phyloP scores from a whole-genome alignment of 495 filamentous ascomycete species.

The Hypomontagnella monticulosa region DNA sequence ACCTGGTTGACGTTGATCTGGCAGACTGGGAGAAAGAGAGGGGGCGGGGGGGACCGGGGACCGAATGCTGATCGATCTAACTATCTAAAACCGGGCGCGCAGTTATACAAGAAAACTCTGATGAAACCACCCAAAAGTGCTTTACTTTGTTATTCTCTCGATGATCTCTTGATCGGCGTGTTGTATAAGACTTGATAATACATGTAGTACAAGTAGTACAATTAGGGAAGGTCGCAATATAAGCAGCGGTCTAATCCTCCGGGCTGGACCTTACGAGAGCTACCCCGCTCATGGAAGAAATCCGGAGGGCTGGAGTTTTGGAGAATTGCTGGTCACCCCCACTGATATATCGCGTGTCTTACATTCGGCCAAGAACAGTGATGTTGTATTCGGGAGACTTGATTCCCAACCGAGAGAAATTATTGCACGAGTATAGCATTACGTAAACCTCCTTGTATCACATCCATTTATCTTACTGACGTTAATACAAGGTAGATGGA shows the following conservation, averaged over 20 bases:
- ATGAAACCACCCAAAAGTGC: neutral
- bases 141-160: neutral
- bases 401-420: neutral
- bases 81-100: neutral
- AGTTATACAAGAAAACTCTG: neutral
- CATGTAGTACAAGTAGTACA: slow-evolving; percentile 12
- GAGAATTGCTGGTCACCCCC: slow-evolving; percentile 2
- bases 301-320: slow-evolving; percentile 21
- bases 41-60: no score
- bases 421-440: no score
- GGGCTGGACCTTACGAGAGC: slow-evolving; percentile 13
- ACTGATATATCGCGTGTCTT: neutral
- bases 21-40: no score
- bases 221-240: slow-evolving; percentile 30
- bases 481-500: no score
- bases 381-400: neutral
- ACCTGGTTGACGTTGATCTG: neutral
- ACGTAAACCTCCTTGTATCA: no score
- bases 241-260: neutral
- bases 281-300: slow-evolving; percentile 21
- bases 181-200: neutral
- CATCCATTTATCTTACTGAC: no score
- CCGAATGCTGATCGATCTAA: neutral
- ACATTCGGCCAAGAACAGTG: neutral
- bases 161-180: neutral